Evolutionary conservation across 257 asterid genomes (phyloP).

Genomic region (Fraxinus quadrangulata): DNA sequence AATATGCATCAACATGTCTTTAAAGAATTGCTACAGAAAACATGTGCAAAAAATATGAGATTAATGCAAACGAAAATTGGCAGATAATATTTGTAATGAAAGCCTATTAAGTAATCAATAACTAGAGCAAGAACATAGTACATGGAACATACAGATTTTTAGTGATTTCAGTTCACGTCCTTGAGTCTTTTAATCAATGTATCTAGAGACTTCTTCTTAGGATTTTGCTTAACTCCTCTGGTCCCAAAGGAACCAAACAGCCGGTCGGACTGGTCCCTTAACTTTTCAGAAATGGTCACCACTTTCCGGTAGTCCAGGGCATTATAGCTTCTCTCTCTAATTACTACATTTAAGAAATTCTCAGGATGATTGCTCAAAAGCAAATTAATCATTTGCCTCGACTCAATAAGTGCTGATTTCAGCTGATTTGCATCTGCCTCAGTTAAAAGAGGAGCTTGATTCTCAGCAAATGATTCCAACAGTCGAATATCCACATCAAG

Average conservation of each 20-base stretch:
- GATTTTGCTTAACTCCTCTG: constrained; percentile 80
- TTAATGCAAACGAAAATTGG: constrained; percentile 36
- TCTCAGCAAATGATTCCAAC: constrained; percentile 94
- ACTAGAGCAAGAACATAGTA: constrained; percentile 25
- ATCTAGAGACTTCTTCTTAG: constrained; percentile 96
- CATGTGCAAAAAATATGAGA: constrained; percentile 31
- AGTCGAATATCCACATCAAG: constrained; percentile 72
- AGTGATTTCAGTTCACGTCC: constrained; percentile 63
- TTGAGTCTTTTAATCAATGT: constrained; percentile 82
- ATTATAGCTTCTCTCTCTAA: constrained; percentile 86
- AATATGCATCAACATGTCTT: constrained; percentile 7
- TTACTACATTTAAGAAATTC: constrained; percentile 86
- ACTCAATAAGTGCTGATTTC: constrained; percentile 73
- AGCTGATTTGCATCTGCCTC: constrained; percentile 67
- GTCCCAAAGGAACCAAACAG: constrained; percentile 86
- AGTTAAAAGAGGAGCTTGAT: constrained; percentile 64
- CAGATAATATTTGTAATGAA: constrained; percentile 27
- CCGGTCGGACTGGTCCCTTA: constrained; percentile 87
- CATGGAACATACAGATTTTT: constrained; percentile 33
- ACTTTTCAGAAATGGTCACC: constrained; percentile 79
- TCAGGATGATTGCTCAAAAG: constrained; percentile 92
- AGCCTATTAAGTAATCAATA: constrained; percentile 44
- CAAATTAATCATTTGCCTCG: constrained; percentile 89
- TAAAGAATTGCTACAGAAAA: constrained; percentile 35
- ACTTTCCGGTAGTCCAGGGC: constrained; percentile 81